Evolutionary conservation across 2,329 filamentous ascomycete genomes (phyloP).

Genomic region (Ophiostoma sp.): DNA sequence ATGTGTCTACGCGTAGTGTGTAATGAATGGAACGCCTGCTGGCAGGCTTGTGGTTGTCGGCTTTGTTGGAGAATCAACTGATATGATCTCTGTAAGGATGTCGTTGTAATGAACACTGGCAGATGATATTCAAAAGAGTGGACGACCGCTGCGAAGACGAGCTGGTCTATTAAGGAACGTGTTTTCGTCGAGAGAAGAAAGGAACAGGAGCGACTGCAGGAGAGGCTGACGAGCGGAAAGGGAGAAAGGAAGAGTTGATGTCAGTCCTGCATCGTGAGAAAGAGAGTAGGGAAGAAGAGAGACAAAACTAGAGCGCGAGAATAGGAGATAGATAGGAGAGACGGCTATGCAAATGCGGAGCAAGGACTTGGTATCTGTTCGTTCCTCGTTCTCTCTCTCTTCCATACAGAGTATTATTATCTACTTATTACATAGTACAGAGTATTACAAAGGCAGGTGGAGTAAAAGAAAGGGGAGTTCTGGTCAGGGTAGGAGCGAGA

Average conservation of each 20-base stretch:
- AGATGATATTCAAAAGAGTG: constrained; percentile 22
- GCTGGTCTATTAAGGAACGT: constrained; percentile 23
- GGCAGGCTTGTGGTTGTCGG: constrained; percentile 41
- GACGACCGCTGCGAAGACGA: constrained; percentile 23
- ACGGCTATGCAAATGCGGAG: constrained; percentile 9
- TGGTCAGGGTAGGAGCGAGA: constrained; percentile 3
- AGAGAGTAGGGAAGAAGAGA: constrained; percentile 12
- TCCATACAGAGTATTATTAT: neutral
- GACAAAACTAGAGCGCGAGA: neutral
- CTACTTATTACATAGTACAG: neutral
- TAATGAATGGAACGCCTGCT: constrained; percentile 55
- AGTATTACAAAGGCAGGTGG: constrained; percentile 1
- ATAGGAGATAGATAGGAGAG: constrained; percentile 10
- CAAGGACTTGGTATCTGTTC: neutral
- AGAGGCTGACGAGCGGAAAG: constrained; percentile 14
- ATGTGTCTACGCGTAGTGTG: neutral
- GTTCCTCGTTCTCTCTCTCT: neutral
- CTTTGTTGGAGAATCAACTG: constrained; percentile 25
- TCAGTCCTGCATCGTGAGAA: constrained; percentile 23
- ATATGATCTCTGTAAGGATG: constrained; percentile 16
- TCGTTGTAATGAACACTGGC: neutral
- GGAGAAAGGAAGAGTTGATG: neutral
- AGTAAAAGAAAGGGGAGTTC: constrained; percentile 13
- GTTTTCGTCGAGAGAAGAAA: constrained; percentile 20
- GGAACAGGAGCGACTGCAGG: constrained; percentile 14